Evolutionary conservation across 179 eudicot genomes (phyloP).

Genomic region (Sideroxylon spinosum): DNA sequence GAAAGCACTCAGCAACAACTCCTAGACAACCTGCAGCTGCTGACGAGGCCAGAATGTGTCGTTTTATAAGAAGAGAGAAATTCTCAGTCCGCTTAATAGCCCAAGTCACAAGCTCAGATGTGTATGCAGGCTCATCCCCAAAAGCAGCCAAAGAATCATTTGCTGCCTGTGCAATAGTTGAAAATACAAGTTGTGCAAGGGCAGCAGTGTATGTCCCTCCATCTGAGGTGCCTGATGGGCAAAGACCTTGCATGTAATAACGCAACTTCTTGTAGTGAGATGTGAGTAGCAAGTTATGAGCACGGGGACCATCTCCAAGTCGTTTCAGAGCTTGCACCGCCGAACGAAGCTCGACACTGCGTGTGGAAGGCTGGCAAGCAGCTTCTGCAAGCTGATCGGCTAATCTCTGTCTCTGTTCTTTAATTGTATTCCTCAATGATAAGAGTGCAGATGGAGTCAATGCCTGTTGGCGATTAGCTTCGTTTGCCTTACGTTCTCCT

Average conservation of each 20-base stretch:
- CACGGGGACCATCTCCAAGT: constrained; percentile 80
- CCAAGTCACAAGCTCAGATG: constrained; percentile 85
- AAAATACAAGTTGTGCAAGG: constrained; percentile 64
- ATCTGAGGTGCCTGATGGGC: constrained; percentile 34
- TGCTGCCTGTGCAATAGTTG: constrained; percentile 73
- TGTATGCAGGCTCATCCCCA: constrained; percentile 59
- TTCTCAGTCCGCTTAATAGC: constrained; percentile 57
- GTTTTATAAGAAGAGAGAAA: constrained; percentile 46
- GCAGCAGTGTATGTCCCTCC: constrained; percentile 41
- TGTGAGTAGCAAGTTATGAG: constrained; percentile 57
- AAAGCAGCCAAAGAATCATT: constrained; percentile 67
- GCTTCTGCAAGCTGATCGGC: constrained; percentile 64
- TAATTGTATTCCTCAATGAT: constrained; percentile 48
- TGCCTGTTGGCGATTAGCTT: constrained; percentile 29
- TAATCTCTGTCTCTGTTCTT: constrained; percentile 51
- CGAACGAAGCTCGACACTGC: constrained; percentile 60
- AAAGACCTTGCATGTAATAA: constrained; percentile 33
- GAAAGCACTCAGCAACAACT: constrained; percentile 60
- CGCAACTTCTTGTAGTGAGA: constrained; percentile 59
- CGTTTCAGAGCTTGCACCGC: constrained; percentile 56
- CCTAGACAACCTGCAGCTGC: constrained; percentile 70
- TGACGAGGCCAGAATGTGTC: constrained; percentile 47
- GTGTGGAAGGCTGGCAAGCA: constrained; percentile 63
- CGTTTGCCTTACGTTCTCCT: constrained; percentile 49
- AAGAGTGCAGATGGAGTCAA: constrained; percentile 34